These are phyloP conservation scores for Sporothrix schenckii DNA, from an alignment of 2,329 filamentous ascomycete species.

Conservation along the genomic window DNA sequence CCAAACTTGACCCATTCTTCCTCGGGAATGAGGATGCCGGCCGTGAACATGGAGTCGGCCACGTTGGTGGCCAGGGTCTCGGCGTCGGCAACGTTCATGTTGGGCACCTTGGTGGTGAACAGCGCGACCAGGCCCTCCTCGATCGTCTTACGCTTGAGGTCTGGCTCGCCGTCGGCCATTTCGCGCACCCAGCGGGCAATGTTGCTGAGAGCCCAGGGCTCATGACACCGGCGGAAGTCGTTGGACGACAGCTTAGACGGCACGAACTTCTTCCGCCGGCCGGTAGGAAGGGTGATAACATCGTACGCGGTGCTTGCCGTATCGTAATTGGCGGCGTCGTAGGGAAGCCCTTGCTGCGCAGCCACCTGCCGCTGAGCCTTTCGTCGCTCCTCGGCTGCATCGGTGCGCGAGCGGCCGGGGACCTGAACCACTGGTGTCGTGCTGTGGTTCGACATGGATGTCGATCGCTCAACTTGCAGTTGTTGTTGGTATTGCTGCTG, in stretches of 20 bases:
- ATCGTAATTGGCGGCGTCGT: slow-evolving; percentile 62
- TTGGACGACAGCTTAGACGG: slow-evolving; percentile 77
- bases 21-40: slow-evolving; percentile 77
- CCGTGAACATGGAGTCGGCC: slow-evolving; percentile 76
- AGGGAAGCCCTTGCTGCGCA: slow-evolving; percentile 52
- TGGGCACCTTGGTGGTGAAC: slow-evolving; percentile 93
- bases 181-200: slow-evolving; percentile 83
- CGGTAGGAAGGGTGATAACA: slow-evolving; percentile 78
- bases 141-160: slow-evolving; percentile 81
- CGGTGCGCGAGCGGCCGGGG: slow-evolving; percentile 90
- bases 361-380: slow-evolving; percentile 56
- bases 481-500: slow-evolving; percentile 50
- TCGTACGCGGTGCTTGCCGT: slow-evolving; percentile 67
- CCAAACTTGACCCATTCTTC: slow-evolving; percentile 99
- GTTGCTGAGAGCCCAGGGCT: slow-evolving; percentile 93
- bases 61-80: slow-evolving; percentile 81
- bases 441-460: slow-evolving; percentile 80
- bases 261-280: slow-evolving; percentile 74
- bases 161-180: slow-evolving; percentile 87
- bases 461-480: slow-evolving; percentile 67
- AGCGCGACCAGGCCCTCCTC: slow-evolving; percentile 85
- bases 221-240: slow-evolving; percentile 81
- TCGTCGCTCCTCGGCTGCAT: slow-evolving; percentile 74
- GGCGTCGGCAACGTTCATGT: slow-evolving; percentile 97
- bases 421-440: slow-evolving; percentile 76